A percentile compares a stretch with the other conserved stretches of the same genome.
Evolutionary conservation across 805 yeast genomes (phyloP).

Genomic region (Lipomyces oligophaga): DNA sequence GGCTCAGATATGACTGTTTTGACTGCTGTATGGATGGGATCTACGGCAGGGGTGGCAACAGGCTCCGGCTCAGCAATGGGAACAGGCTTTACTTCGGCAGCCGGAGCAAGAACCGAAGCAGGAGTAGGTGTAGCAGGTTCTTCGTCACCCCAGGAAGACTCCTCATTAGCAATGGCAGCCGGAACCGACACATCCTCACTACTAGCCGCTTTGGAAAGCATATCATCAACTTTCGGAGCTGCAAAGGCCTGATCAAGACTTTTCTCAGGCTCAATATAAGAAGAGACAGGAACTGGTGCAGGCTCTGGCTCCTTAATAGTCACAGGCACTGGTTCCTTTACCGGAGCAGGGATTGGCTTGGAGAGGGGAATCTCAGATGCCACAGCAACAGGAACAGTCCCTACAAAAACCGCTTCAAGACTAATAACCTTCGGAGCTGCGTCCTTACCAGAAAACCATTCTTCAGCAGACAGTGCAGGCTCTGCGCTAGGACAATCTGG

Average conservation of each 20-base stretch:
- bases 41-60: constrained; percentile 17
- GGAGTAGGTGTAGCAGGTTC: constrained; percentile 23
- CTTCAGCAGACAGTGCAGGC: constrained; percentile 75
- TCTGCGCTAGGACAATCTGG: constrained; percentile 82
- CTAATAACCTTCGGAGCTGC: constrained; percentile 75
- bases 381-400: constrained; percentile 18
- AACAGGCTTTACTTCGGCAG: constrained; percentile 1
- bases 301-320: constrained; percentile 17
- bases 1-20: no score
- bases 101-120: constrained; percentile 3
- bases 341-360: constrained; percentile 14
- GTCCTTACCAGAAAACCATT: constrained; percentile 74
- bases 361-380: constrained; percentile 16
- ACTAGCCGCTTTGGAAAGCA: constrained; percentile 48
- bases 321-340: constrained; percentile 23
- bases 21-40: no score
- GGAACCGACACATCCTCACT: constrained; percentile 39
- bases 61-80: constrained; percentile 4
- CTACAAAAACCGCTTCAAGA: constrained; percentile 61
- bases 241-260: constrained; percentile 49
- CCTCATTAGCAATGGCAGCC: constrained; percentile 27
- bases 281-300: constrained; percentile 33
- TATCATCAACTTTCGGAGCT: constrained; percentile 45
- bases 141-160: constrained; percentile 41
- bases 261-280: constrained; percentile 40